Base-by-base conservation (phyloP, 1,139 yeast species). In the Ogataea hybrid region DNA sequence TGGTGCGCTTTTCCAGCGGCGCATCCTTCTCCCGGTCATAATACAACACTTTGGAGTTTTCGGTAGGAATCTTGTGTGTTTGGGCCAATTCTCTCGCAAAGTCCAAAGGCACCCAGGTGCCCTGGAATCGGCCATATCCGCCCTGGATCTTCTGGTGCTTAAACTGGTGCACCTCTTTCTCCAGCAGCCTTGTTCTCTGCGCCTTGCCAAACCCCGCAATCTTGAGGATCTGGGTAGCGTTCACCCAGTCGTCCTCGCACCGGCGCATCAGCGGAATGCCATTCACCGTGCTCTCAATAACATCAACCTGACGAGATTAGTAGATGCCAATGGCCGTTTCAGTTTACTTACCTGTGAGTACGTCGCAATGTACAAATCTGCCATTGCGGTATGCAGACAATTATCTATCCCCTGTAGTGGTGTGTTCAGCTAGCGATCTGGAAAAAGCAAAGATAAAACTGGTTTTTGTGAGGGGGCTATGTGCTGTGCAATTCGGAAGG, bases 41-140 rank as follows among this genome's bases (percentile, higher is more conserved):
- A 37, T 51, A 56, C 12, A 63, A 41, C 10, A 76, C 71, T 2
- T 64, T 67, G 3, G 63, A 64, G 2, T 76, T 67, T 15, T 69
- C 54, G 12, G 63, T 61, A 28, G 70, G 58, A 8, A 77, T 66
- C 0, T 76, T 76, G 53, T 76, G 75, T 25, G 63, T 64, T 2
- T 63, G 59, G 2, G 83, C 82, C 42, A 78, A 62, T 37, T 68
- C 58, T 43, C 65, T 71, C 14, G 82, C 83, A 39, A 60, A 50
- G 41, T 74, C 77, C 5, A 67, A 64, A 0, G 82, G 82, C 8
- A 77, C 78, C 67, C 78, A 78, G 5, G 84, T 78, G 8, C 84
- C 84, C 56, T 78, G 84, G 53, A 76, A 77, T 47, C 78, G 71
- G 10, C 84, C 83, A 56, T 76, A 77, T 1, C 84, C 84, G 29